These are phyloP conservation scores for Jaltomata sinuosa DNA, from an alignment of 257 asterid genomes.

Conservation along the genomic window DNA sequence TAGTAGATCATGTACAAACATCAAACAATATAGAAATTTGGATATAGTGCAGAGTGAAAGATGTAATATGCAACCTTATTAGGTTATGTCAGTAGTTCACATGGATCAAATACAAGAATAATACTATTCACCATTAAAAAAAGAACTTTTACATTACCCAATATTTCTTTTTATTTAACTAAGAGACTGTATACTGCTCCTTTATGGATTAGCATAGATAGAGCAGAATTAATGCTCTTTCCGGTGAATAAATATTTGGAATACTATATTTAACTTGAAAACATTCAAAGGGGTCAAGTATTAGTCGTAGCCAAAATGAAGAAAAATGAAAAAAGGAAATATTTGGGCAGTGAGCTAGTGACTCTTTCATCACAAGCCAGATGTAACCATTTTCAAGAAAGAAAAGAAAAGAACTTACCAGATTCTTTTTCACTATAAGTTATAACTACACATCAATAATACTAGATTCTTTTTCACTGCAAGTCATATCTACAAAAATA, in stretches of 20 bases:
- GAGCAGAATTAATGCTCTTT: background rate
- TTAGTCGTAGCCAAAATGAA: background rate
- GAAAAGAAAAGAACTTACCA: no score
- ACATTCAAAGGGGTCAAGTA: background rate
- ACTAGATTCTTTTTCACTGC: no score
- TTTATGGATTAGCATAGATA: background rate
- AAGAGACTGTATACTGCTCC: background rate
- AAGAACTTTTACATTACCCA: background rate
- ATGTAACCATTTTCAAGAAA: no score
- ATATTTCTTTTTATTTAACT: background rate
- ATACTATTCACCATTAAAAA: background rate
- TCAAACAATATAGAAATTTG: background rate
- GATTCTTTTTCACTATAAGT: no score
- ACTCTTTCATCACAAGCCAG: no score
- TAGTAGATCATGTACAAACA: constrained; percentile 54
- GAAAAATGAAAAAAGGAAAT: background rate
- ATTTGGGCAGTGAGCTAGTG: no score
- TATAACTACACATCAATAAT: no score
- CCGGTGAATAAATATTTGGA: background rate
- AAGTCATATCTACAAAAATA: no score
- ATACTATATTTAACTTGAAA: background rate
- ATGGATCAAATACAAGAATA: background rate
- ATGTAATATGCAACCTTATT: background rate
- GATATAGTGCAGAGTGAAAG: background rate
- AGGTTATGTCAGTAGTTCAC: background rate